A percentile compares a stretch with the other conserved stretches of the same genome.
phyloP scores from a whole-genome alignment of 345 rosid species.

The Corchorus capsularis region DNA sequence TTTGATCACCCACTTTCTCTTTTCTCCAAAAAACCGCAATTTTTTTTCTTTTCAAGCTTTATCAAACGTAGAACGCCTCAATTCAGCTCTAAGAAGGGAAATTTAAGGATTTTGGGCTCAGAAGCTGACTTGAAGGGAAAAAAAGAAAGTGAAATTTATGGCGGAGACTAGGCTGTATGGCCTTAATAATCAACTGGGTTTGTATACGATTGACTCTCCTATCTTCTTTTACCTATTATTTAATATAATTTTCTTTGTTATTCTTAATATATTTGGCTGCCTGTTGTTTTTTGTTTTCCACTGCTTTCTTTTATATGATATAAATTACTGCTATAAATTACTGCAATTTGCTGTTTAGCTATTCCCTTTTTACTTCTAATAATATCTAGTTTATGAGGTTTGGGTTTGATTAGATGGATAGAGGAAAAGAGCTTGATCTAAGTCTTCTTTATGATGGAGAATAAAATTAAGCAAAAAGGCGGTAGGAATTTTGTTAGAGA shows the following conservation, averaged over 20 bases:
- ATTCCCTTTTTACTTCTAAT: not conserved
- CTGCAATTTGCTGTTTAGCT: not conserved
- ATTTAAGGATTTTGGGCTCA: not conserved
- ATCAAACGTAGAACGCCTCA: conserved; percentile 1
- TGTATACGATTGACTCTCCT: not conserved
- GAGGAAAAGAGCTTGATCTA: conserved; percentile 7
- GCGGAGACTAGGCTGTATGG: conserved; percentile 41
- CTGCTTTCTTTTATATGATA: not conserved
- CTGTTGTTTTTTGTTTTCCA: not conserved
- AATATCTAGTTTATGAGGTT: not conserved
- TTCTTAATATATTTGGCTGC: not conserved
- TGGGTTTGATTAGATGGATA: not conserved
- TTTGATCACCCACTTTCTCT: conserved; percentile 11
- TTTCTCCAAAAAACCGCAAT: conserved; percentile 13
- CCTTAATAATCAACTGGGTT: conserved; percentile 45
- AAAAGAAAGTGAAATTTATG: conserved; percentile 26
- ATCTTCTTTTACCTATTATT: not conserved
- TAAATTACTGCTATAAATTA: not conserved
- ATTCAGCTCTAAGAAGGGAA: not conserved
- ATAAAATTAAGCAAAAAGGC: not conserved
- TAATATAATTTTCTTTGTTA: not conserved
- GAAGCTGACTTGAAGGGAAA: not conserved
- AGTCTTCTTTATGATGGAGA: not conserved
- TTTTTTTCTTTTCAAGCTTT: not conserved
- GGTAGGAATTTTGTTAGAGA: not conserved